Evolutionary conservation across 768 basidiomycete genomes (phyloP), one percentile per base, ranked within the genome.

Genomic region (Vararia minispora): DNA sequence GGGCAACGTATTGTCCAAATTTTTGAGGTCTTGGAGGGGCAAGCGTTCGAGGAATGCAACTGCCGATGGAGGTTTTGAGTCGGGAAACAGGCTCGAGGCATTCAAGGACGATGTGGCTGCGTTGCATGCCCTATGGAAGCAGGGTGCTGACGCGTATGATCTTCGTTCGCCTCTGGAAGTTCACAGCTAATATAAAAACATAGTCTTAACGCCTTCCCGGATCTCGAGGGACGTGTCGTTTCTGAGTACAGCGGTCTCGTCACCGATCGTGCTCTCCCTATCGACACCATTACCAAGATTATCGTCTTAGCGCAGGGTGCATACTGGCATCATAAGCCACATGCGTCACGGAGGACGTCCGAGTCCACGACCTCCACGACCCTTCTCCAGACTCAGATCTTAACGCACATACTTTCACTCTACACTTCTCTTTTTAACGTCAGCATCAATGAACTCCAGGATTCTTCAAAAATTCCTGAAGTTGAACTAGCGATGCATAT

Each of bases 21-120:
- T 74, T 2, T 55, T 83, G 40, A 76, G 80, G n/a, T 58, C 65
- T 28, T 79, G 72, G 64, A 66, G 63, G 36, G 61, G 64, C 21
- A 63, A 63, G 38, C 61, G 53, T 16, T 43, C 47, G 35, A 41
- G 47, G 28, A 42, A 44, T 42, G 39, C 69, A 68, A 28, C 20
- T 59, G 59, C 35, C 57, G 53, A 26, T 45, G 48, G 40, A 52
- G 8, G 56, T 55, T n/a, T 45, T 61, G 33, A 68, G 4, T 69
- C 75, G n/a, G 59, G 71, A 20, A 50, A 73, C 25, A 61, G 71
- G 31, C 69, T 81, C 4, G 76, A 79, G 16, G 49, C 59, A 8
- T 79, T 92, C 58, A 84, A 80, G 61, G 74, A 81, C 43, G 74
- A 76, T 25, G 60, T 88, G 16, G 75, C 90, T 1, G 66, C 82